Percentiles rank a stretch among this genome's conserved stretches.
Evolutionary conservation across 2,329 filamentous ascomycete genomes (phyloP).

Genomic region (Thelonectria discophora): DNA sequence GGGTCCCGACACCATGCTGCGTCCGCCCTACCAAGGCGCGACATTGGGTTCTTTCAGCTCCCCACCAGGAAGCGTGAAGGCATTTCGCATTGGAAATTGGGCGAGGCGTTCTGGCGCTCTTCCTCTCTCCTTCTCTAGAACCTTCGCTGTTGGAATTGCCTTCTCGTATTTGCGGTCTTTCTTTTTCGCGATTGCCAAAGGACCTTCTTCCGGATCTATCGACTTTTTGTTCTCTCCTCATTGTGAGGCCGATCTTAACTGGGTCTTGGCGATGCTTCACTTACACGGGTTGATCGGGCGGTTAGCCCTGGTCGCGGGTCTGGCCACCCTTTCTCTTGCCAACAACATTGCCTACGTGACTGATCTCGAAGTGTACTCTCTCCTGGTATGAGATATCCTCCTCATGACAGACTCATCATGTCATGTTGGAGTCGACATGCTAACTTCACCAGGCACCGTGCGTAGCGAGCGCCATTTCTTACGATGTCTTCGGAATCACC

Average conservation of each 20-base stretch:
- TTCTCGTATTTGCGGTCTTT: constrained; percentile 7
- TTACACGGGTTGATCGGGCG: constrained; percentile 28
- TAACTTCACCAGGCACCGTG: constrained; percentile 57
- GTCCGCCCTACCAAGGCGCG: constrained; percentile 32
- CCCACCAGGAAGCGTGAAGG: constrained; percentile 22
- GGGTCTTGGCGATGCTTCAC: constrained; percentile 32
- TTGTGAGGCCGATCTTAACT: not conserved
- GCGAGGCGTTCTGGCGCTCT: constrained; percentile 13
- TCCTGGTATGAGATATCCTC: constrained; percentile 47
- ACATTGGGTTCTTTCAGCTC: constrained; percentile 22
- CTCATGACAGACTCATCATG: not conserved
- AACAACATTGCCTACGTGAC: constrained; percentile 54
- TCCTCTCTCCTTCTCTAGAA: constrained; percentile 5
- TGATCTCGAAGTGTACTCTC: constrained; percentile 53
- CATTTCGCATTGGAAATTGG: constrained; percentile 22
- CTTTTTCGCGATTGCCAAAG: constrained; percentile 15
- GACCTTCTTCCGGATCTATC: constrained; percentile 11
- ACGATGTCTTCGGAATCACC: constrained; percentile 55
- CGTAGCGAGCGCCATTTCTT: constrained; percentile 55
- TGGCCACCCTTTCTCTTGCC: constrained; percentile 23
- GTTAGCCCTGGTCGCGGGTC: constrained; percentile 13
- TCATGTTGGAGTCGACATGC: not conserved
- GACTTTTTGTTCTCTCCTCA: constrained; percentile 1
- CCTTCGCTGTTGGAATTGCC: not conserved
- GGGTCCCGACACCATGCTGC: constrained; percentile 32